Evolutionary conservation across 1,284 basidiomycete genomes (phyloP), one percentile per base, ranked within the genome.

Genomic region (Pseudozyma thailandica): DNA sequence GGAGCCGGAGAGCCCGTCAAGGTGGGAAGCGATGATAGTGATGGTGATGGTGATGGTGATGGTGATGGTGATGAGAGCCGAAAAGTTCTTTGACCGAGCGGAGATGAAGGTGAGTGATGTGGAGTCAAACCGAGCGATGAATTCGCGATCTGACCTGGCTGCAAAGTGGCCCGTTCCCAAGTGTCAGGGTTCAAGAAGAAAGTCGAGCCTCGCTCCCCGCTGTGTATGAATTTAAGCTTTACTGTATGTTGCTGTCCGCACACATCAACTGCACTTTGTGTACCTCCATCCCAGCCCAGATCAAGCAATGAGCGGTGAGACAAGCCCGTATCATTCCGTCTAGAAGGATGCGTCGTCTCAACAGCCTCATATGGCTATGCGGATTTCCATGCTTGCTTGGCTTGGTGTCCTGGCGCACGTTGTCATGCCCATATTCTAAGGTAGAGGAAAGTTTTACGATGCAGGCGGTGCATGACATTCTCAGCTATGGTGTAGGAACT

Each of bases 381-480:
- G 64, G 53, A 2, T 33, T 68, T 6, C 53, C 58, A 0, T 50
- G 45, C 58, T 47, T 68, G 50, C 53, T 68, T 4, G 50, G 35
- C 18, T 45, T 61, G 10, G 53, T 60, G 30, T 35, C 46, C 2
- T 61, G 57, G 58, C 48, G 68, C 4, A 57, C 57, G 6, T 21
- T 71, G 10, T 53, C 57, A 3, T 71, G 52, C 33, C 95, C 95
- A 0, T 94, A 91, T 82, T 92, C 92, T 3, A 98, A 98, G 84
- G 95, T 98, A 37, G 96, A 98, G 83, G 95, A 98, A 85, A 92
- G 91, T 80, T 97, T 98, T 86, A 94, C 91, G 65, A 87, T 98
- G 6, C 95, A 98, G 81, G 94, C 93, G 0, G 88, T 87, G 0
- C 92, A 96, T 82, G 95, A 98, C 83, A 86, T 93, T 20, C 85